These are phyloP conservation scores for Pterocarpus santalinus DNA, from an alignment of 306 rosid species.

Conservation along the genomic window DNA sequence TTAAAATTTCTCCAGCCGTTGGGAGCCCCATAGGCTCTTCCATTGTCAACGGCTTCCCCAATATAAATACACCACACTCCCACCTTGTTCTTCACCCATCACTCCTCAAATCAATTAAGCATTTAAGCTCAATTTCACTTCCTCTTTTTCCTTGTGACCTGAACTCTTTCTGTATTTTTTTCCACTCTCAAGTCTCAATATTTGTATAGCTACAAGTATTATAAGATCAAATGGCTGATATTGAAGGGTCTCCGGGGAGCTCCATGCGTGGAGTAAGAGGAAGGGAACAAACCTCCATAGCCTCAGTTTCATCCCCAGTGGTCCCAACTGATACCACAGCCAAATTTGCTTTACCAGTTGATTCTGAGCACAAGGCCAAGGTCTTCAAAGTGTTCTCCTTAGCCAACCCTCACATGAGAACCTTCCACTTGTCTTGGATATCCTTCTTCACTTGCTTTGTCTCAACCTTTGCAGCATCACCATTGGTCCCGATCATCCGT, in stretches of 20 bases:
- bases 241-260: conserved; percentile 84
- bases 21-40: neutral
- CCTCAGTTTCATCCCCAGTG: conserved; percentile 76
- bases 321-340: conserved; percentile 79
- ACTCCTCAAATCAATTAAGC: neutral
- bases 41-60: conserved; percentile 52
- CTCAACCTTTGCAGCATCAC: conserved; percentile 89
- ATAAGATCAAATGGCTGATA: conserved; percentile 44
- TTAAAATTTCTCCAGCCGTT: neutral
- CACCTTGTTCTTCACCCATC: neutral
- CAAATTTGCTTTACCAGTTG: conserved; percentile 76
- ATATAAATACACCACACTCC: conserved; percentile 49
- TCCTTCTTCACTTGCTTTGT: conserved; percentile 93
- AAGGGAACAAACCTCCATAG: conserved; percentile 66
- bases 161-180: too few relatives aligned
- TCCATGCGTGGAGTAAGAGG: conserved; percentile 99
- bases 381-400: conserved; percentile 79
- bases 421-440: conserved; percentile 95
- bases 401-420: conserved; percentile 93
- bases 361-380: conserved; percentile 82
- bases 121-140: too few relatives aligned
- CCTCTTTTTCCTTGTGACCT: too few relatives aligned
- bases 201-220: too few relatives aligned
- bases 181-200: too few relatives aligned
- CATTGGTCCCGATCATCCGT: conserved; percentile 76